phyloP scores from a whole-genome alignment of 2,329 filamentous ascomycete species.

The Cadophora gregata region DNA sequence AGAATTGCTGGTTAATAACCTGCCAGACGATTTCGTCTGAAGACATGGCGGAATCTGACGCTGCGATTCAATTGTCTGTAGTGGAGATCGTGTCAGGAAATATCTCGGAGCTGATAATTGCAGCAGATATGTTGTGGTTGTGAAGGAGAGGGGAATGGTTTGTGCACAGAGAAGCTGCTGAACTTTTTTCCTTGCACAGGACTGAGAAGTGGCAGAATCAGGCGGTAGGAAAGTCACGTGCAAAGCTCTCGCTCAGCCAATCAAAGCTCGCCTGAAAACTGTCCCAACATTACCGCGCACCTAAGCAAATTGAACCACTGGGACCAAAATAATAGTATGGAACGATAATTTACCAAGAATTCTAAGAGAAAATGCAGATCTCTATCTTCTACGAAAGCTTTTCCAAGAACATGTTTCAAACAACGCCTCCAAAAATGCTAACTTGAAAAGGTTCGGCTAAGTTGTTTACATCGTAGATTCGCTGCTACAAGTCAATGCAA shows the following conservation, averaged over 20 bases:
- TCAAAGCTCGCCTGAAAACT: neutral
- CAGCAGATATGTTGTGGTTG: neutral
- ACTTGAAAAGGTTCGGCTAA: too few species aligned
- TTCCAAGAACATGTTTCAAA: too few species aligned
- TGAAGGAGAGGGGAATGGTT: neutral
- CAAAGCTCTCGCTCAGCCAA: too few species aligned
- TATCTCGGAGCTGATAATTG: neutral
- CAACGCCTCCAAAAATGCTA: too few species aligned
- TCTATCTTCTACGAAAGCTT: too few species aligned
- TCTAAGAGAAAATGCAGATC: too few species aligned
- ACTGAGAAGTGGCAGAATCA: neutral
- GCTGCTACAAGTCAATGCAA: too few species aligned
- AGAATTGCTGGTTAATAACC: slow-evolving; percentile 94
- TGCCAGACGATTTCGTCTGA: slow-evolving; percentile 98
- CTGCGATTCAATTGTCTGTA: too few species aligned
- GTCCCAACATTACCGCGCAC: neutral
- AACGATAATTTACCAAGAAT: too few species aligned
- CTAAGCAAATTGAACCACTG: slow-evolving; percentile 8
- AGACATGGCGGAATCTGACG: slow-evolving; percentile 62
- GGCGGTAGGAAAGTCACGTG: slow-evolving; percentile 9
- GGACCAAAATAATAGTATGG: too few species aligned
- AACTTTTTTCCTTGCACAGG: slow-evolving; percentile 17
- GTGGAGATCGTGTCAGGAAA: neutral
- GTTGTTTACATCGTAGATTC: too few species aligned
- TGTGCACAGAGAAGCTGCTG: slow-evolving; percentile 9